Base-by-base conservation (phyloP, 441 rosid species). In the Bocquillonia castaneifolia region DNA sequence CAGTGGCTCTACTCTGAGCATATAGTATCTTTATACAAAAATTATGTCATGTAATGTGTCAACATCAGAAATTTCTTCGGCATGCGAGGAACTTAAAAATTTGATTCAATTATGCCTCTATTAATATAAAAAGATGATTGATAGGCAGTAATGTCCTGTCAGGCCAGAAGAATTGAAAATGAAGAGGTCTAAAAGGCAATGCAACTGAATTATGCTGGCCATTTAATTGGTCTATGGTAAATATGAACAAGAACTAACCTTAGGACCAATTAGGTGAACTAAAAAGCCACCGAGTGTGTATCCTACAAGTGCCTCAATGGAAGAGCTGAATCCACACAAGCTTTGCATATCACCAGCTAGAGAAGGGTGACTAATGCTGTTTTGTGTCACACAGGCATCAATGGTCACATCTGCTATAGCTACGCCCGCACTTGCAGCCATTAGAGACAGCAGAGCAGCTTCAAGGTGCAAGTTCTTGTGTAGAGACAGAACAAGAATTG, bases 381-480 rank as follows among this genome's bases (percentile, higher is more conserved):
- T 82, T 47, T 89, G 89, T 37, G 92, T 78, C 12, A 87, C 89
- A 74, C 90, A 87, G 23, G 92, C 92, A 84, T 87, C 92, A 50
- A 89, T 85, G 10, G 92, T 81, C 64, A 89, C 95, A 57, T 87
- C 92, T 57, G 90, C 95, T 72, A 87, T 81, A 18, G 95, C 89
- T 56, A 78, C 76, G 23, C 87, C 84, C 53, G 89, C 82, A 82
- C 89, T 87, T 75, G 65, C 88, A 23, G 83, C 83, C 61, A 77
- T 78, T 66, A 87, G 78, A 61, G 76, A 77, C 28, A 82, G 63
- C 74, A 89, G 59, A 37, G 90, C 88, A 59, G 81, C 60, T 18
- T 72, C 81, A 62, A 89, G 85, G 64, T 77, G 76, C 79, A 83
- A 73, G 61, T 80, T 81, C 73, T 72, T 71, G 28, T 84, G 71